Evolutionary conservation across 768 basidiomycete genomes (phyloP).

Genomic region (Leccinum longicurvipes): DNA sequence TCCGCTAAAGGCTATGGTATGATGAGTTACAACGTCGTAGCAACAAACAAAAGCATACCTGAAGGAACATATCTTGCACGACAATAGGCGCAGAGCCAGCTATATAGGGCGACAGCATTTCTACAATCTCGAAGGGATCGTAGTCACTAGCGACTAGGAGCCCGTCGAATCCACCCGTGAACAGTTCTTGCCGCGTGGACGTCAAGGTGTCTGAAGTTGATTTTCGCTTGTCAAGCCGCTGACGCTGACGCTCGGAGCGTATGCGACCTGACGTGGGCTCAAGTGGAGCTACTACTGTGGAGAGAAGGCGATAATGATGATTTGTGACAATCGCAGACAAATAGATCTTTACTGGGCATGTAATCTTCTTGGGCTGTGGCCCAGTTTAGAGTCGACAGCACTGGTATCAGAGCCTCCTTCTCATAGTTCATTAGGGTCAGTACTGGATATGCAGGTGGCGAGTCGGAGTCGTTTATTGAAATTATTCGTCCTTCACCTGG

Average conservation of each 20-base stretch:
- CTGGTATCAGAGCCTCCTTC: constrained; percentile 44
- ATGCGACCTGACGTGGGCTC: constrained; percentile 57
- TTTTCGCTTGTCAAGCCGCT: constrained; percentile 75
- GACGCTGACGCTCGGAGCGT: constrained; percentile 69
- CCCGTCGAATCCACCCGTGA: constrained; percentile 88
- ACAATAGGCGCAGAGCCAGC: constrained; percentile 85
- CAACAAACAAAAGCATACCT: constrained; percentile 42
- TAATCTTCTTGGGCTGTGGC: constrained; percentile 80
- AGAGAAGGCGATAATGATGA: constrained; percentile 3
- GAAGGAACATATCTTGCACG: constrained; percentile 78
- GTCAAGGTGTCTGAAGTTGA: constrained; percentile 58
- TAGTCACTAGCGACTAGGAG: constrained; percentile 82
- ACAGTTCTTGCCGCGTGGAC: constrained; percentile 73
- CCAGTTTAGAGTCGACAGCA: constrained; percentile 82
- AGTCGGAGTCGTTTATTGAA: constrained; percentile 85
- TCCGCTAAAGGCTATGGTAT: constrained; percentile 64
- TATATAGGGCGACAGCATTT: constrained; percentile 70
- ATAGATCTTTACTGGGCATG: constrained; percentile 48
- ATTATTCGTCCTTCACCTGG: constrained; percentile 78
- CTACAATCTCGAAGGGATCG: constrained; percentile 78
- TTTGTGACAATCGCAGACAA: not conserved
- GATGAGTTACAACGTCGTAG: constrained; percentile 6
- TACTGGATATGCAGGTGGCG: constrained; percentile 88
- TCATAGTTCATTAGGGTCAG: constrained; percentile 84
- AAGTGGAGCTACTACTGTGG: constrained; percentile 54